A percentile compares a stretch with the other conserved stretches of the same genome.
These are phyloP conservation scores for Volvox carteri DNA, from an alignment of 163 green algal species.

Conservation along the genomic window DNA sequence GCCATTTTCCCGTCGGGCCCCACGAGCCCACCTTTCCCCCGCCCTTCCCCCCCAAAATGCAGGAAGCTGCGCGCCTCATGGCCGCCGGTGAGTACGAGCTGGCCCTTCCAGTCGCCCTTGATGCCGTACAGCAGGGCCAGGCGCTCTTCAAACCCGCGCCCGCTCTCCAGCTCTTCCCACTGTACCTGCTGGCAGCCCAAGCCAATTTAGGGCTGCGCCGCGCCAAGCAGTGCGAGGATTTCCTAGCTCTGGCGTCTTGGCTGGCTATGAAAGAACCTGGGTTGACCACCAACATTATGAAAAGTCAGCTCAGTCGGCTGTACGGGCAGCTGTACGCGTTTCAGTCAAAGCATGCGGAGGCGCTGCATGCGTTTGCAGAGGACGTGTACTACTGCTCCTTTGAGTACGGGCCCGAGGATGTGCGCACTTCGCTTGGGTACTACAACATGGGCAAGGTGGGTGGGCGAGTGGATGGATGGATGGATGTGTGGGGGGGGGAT, in stretches of 20 bases:
- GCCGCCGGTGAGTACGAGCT: constrained; percentile 83
- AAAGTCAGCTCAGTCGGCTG: constrained; percentile 80
- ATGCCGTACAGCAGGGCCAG: constrained; percentile 85
- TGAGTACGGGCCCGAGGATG: constrained; percentile 85
- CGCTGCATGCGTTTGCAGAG: constrained; percentile 81
- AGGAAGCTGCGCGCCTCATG: constrained; percentile 86
- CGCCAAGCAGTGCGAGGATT: constrained; percentile 84
- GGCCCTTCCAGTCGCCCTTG: constrained; percentile 83
- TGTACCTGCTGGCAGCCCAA: constrained; percentile 88
- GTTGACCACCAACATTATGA: constrained; percentile 81
- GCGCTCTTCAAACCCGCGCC: constrained; percentile 83
- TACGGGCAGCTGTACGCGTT: constrained; percentile 88
- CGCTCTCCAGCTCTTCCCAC: constrained; percentile 86
- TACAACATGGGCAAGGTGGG: constrained; percentile 86
- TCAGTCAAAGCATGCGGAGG: constrained; percentile 73
- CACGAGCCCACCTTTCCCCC: neutral
- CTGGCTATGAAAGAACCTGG: constrained; percentile 82
- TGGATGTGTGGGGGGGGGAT: neutral
- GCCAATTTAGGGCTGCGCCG: constrained; percentile 80
- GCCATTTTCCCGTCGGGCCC: neutral
- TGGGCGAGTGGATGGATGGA: too few relatives aligned
- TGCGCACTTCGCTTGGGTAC: constrained; percentile 82
- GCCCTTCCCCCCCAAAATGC: neutral
- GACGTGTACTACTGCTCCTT: constrained; percentile 87
- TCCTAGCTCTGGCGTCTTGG: constrained; percentile 83